Evolutionary conservation across 2,329 filamentous ascomycete species (phyloP).

Genomic region (Sclerotinia nivalis): DNA sequence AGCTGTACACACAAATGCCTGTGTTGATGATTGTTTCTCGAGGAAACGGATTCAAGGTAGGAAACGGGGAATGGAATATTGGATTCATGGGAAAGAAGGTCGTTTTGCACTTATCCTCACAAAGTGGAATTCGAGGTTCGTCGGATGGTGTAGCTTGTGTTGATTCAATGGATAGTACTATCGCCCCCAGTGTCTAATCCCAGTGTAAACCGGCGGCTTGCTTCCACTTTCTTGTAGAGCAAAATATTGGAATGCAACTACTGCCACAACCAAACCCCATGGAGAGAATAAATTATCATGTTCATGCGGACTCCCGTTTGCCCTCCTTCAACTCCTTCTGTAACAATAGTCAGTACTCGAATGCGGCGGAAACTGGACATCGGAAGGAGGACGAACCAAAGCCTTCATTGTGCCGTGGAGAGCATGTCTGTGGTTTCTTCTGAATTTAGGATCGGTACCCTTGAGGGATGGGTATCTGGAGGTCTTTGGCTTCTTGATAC

Average conservation of each 20-base stretch:
- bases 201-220: slow-evolving; percentile 31
- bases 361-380: slow-evolving; percentile 18
- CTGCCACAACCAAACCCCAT: slow-evolving; percentile 36
- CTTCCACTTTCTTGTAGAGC: slow-evolving; percentile 31
- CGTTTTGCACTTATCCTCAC: slow-evolving; percentile 15
- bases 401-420: slow-evolving; percentile 98
- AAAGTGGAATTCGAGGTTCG: not conserved
- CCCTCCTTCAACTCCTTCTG: slow-evolving; percentile 98
- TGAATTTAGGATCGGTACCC: slow-evolving; percentile 99
- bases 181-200: slow-evolving; percentile 30
- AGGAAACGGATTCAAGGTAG: not conserved
- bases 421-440: slow-evolving; percentile 99
- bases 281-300: slow-evolving; percentile 32
- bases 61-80: not conserved
- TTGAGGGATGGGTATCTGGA: slow-evolving; percentile 98
- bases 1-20: slow-evolving; percentile 56
- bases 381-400: slow-evolving; percentile 59
- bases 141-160: slow-evolving; percentile 33
- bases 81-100: not conserved
- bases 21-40: slow-evolving; percentile 27
- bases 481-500: slow-evolving; percentile 99
- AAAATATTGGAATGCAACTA: slow-evolving; percentile 36
- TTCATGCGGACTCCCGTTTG: slow-evolving; percentile 84
- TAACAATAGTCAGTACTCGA: slow-evolving; percentile 33
- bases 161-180: slow-evolving; percentile 36